Conservation (phyloP, 805 yeast genomes). For the Tetrapisispora iriomotensis region DNA sequence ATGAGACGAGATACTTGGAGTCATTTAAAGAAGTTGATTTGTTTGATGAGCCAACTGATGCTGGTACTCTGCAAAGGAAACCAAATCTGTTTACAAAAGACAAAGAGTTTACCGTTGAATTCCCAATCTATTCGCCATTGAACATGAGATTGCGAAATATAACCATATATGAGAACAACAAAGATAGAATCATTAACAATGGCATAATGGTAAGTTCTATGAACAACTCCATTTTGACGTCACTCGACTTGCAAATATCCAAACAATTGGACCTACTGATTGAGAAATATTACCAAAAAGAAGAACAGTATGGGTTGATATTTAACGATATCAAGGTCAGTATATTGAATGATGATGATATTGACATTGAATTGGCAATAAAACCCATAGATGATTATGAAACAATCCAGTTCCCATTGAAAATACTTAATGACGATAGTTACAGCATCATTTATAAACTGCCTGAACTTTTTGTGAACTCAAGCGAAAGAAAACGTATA, state of each 20-base stretch:
- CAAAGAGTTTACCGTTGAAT: constrained; percentile 8
- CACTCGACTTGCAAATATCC: constrained; percentile 27
- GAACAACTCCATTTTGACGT: constrained; percentile 19
- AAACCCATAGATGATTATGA: constrained; percentile 13
- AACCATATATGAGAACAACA: constrained; percentile 1
- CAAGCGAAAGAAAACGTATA: background rate
- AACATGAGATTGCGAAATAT: constrained; percentile 27
- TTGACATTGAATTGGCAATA: constrained; percentile 2
- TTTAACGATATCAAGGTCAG: constrained; percentile 4
- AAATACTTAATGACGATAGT: constrained; percentile 16
- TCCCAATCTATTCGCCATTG: constrained; percentile 25
- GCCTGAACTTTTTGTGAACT: constrained; percentile 12
- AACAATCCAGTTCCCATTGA: constrained; percentile 16
- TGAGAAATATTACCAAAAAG: constrained; percentile 5
- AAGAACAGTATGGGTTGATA: background rate
- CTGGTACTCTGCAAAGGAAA: background rate
- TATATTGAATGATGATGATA: constrained; percentile 7
- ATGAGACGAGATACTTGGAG: constrained; percentile 5
- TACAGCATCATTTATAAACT: constrained; percentile 20
- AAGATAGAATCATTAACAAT: constrained; percentile 2
- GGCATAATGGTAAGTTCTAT: constrained; percentile 6
- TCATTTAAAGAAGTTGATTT: constrained; percentile 22
- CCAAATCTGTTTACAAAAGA: background rate
- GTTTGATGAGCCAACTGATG: constrained; percentile 5
- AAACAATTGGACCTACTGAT: constrained; percentile 16